phyloP scores from a whole-genome alignment of 768 basidiomycete species.

The Floccularia luteovirens region DNA sequence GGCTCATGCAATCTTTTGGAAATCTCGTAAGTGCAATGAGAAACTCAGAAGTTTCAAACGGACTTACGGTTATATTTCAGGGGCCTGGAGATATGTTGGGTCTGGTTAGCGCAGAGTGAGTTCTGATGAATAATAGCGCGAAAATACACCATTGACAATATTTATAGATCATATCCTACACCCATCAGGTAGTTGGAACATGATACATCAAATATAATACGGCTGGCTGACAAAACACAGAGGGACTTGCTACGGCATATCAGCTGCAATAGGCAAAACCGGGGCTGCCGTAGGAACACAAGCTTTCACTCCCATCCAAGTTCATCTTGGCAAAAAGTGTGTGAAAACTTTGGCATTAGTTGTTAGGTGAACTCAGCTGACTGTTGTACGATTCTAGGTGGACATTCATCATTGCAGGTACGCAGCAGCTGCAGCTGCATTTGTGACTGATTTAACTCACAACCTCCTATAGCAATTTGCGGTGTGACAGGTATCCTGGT shows the following conservation, averaged over 20 bases:
- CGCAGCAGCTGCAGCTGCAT: not conserved
- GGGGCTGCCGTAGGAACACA: slow-evolving; percentile 71
- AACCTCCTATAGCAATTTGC: slow-evolving; percentile 44
- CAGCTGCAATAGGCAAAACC: slow-evolving; percentile 61
- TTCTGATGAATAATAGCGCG: not conserved
- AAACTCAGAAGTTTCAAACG: not conserved
- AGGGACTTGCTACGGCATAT: slow-evolving; percentile 65
- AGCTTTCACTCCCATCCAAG: slow-evolving; percentile 62
- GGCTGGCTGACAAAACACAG: slow-evolving; percentile 12
- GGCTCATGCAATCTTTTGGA: slow-evolving; percentile 66
- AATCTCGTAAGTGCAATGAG: slow-evolving; percentile 37
- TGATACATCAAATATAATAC: not conserved
- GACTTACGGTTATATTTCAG: slow-evolving; percentile 18
- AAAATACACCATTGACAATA: not conserved
- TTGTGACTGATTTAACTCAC: not conserved
- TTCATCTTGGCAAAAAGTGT: slow-evolving; percentile 57
- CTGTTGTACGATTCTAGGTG: slow-evolving; percentile 26
- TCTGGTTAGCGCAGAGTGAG: slow-evolving; percentile 59
- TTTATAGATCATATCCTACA: slow-evolving; percentile 50
- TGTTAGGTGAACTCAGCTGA: not conserved
- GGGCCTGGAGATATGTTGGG: slow-evolving; percentile 71
- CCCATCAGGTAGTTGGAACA: slow-evolving; percentile 46
- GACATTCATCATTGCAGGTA: slow-evolving; percentile 51
- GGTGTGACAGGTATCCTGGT: slow-evolving; percentile 55
- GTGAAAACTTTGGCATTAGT: slow-evolving; percentile 8